phyloP scores from a whole-genome alignment of 257 asterid species.

The Ocimum tenuiflorum region DNA sequence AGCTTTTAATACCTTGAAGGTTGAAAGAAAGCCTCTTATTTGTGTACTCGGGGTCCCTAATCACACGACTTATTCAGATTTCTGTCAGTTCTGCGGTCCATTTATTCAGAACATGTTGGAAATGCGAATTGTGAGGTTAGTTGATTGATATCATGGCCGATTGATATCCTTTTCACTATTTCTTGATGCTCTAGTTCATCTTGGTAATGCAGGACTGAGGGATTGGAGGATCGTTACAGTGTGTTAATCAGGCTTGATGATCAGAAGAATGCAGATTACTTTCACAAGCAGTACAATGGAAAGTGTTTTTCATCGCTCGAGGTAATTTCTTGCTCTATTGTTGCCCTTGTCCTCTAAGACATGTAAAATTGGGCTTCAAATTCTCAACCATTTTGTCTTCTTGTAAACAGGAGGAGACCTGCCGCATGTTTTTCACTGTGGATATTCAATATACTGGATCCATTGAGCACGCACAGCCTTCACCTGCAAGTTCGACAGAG shows the following conservation, averaged over 20 bases:
- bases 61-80: constrained; percentile 93
- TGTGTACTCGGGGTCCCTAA: constrained; percentile 91
- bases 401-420: constrained; percentile 56
- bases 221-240: constrained; percentile 68
- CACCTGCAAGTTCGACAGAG: constrained; percentile 63
- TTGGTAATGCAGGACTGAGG: constrained; percentile 61
- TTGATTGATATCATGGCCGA: not conserved
- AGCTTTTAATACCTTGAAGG: constrained; percentile 37
- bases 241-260: constrained; percentile 69
- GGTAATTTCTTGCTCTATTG: constrained; percentile 32
- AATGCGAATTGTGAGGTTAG: constrained; percentile 88
- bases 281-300: constrained; percentile 64
- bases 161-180: constrained; percentile 2
- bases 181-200: constrained; percentile 17
- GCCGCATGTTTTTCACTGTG: constrained; percentile 59
- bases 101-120: constrained; percentile 77
- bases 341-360: not conserved
- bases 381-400: constrained; percentile 17
- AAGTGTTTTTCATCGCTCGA: constrained; percentile 79
- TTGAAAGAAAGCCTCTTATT: constrained; percentile 72
- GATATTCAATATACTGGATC: constrained; percentile 87
- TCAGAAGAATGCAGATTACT: constrained; percentile 72
- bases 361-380: not conserved
- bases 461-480: constrained; percentile 68
- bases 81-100: constrained; percentile 90